A percentile compares a stretch with the other conserved stretches of the same genome.
phyloP scores from a whole-genome alignment of 208 protist species.

The Wallacemonas collosoma region DNA sequence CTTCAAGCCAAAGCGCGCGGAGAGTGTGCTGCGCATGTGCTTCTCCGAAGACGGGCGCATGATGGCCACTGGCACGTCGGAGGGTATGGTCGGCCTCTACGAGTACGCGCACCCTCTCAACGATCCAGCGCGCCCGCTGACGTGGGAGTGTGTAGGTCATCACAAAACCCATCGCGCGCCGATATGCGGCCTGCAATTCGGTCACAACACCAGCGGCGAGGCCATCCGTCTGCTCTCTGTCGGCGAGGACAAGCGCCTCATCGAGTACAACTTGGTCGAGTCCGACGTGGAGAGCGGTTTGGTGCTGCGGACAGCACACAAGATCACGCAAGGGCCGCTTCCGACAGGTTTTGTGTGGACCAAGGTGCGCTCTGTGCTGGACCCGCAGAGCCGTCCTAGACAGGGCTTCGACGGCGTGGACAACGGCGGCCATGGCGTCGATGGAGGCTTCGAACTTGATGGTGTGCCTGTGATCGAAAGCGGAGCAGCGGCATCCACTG shows the following conservation, averaged over 20 bases:
- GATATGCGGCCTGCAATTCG: constrained; percentile 92
- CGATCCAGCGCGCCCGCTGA: constrained; percentile 39
- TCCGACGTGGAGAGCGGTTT: constrained; percentile 87
- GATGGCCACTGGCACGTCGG: constrained; percentile 78
- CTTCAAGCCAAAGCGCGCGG: constrained; percentile 75
- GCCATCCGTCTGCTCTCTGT: constrained; percentile 89
- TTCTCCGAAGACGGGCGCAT: constrained; percentile 85
- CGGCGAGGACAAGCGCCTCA: constrained; percentile 90
- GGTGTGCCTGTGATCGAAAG: not conserved
- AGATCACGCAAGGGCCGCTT: constrained; percentile 89
- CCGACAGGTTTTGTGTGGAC: constrained; percentile 93
- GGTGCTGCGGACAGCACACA: constrained; percentile 75
- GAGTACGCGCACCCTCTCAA: constrained; percentile 57
- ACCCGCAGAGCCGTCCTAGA: constrained; percentile 42
- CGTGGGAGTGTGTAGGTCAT: constrained; percentile 92
- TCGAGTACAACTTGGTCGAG: constrained; percentile 94
- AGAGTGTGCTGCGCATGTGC: constrained; percentile 68
- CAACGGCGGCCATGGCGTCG: not conserved
- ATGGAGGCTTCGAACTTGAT: constrained; percentile 4
- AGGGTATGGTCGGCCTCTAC: constrained; percentile 92
- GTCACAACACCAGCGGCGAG: constrained; percentile 39
- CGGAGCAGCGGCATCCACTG: not conserved
- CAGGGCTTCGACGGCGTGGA: constrained; percentile 23
- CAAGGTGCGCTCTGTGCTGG: constrained; percentile 39
- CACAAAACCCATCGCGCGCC: constrained; percentile 90